These are phyloP conservation scores for Thalassiosira hispida DNA, from an alignment of 352 stramenopile species.

Conservation along the genomic window DNA sequence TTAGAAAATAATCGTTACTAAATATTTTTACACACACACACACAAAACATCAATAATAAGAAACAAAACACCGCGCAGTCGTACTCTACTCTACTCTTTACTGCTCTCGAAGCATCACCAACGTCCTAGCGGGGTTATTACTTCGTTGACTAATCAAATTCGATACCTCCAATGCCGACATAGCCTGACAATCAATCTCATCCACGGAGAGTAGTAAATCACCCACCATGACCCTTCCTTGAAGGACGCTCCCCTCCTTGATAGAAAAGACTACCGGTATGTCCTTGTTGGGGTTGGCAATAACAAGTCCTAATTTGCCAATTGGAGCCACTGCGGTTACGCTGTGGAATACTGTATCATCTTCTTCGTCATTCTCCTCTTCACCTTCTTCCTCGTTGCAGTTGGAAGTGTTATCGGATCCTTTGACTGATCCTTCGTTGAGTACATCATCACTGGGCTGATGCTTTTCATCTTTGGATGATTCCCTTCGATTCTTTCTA, in stretches of 20 bases:
- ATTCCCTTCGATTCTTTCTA: too few relatives aligned
- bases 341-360: slow-evolving; percentile 28
- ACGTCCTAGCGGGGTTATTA: slow-evolving; percentile 11
- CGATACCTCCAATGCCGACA: slow-evolving; percentile 29
- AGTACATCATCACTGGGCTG: too few relatives aligned
- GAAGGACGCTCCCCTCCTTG: slow-evolving; percentile 31
- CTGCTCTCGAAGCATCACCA: slow-evolving; percentile 25
- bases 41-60: too few relatives aligned
- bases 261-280: slow-evolving; percentile 33
- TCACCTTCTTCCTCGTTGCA: too few relatives aligned
- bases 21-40: too few relatives aligned
- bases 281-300: slow-evolving; percentile 29
- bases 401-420: too few relatives aligned
- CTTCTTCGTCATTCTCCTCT: slow-evolving; percentile 10
- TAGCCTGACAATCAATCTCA: slow-evolving; percentile 28
- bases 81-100: too few relatives aligned
- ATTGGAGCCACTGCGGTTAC: slow-evolving; percentile 25
- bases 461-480: too few relatives aligned
- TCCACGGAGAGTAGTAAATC: slow-evolving; percentile 44
- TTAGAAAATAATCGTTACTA: too few relatives aligned
- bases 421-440: too few relatives aligned
- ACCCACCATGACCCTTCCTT: slow-evolving; percentile 26
- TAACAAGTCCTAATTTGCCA: slow-evolving; percentile 42
- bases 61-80: too few relatives aligned
- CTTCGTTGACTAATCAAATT: slow-evolving; percentile 25